A percentile compares a stretch with the other conserved stretches of the same genome.
These are phyloP conservation scores for Zygosaccharomyces sapae DNA, from an alignment of 1,139 yeast species.

Conservation along the genomic window DNA sequence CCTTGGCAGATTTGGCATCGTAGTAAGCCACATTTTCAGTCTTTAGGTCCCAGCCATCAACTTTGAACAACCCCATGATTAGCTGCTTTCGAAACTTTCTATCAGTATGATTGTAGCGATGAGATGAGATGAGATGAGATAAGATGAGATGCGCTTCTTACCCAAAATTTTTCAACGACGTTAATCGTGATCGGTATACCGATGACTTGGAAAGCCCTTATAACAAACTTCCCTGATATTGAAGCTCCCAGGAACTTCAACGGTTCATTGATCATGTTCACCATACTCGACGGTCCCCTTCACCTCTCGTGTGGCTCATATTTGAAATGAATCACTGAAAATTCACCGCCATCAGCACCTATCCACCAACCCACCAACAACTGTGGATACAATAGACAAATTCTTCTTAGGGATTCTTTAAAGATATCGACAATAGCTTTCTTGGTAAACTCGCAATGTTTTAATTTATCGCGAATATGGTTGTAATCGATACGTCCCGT, in stretches of 20 bases:
- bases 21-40: conserved; percentile 49
- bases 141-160: conserved; percentile 9
- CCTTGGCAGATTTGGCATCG: conserved; percentile 37
- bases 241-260: neutral
- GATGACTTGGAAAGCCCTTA: neutral
- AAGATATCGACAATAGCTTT: conserved; percentile 18
- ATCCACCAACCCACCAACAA: conserved; percentile 23
- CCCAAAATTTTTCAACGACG: conserved; percentile 9
- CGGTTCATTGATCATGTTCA: neutral
- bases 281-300: neutral
- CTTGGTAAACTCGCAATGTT: conserved; percentile 9
- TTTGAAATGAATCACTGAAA: conserved; percentile 18
- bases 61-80: conserved; percentile 67
- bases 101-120: neutral
- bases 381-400: conserved; percentile 7
- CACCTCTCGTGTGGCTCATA: conserved; percentile 9
- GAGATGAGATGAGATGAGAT: neutral
- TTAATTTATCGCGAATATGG: conserved; percentile 13
- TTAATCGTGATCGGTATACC: conserved; percentile 5
- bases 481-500: conserved; percentile 17
- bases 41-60: conserved; percentile 77
- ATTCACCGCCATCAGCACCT: conserved; percentile 16
- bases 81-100: conserved; percentile 3
- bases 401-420: conserved; percentile 15
- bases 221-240: neutral